Conservation (phyloP, 2,329 filamentous ascomycete genomes). For the Fusarium pseudograminearum region DNA sequence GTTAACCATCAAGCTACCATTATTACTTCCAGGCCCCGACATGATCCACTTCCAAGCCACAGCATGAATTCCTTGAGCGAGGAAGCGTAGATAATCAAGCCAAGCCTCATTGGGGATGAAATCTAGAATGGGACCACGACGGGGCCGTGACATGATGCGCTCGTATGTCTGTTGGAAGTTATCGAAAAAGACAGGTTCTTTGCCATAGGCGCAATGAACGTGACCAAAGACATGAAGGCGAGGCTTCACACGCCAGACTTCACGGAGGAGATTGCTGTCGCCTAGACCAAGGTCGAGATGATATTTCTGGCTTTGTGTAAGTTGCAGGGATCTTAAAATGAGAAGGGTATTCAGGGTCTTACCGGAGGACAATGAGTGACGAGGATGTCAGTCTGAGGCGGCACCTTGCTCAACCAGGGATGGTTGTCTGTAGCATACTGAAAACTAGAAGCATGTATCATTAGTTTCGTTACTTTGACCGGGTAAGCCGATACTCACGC, state of each 20-base stretch:
- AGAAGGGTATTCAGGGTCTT: constrained; percentile 36
- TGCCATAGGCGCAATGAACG: constrained; percentile 80
- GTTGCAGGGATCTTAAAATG: not conserved
- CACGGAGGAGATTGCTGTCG: constrained; percentile 76
- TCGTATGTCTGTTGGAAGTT: constrained; percentile 79
- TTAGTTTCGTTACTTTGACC: constrained; percentile 7
- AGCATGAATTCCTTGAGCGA: constrained; percentile 60
- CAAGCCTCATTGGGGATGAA: constrained; percentile 60
- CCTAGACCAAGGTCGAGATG: constrained; percentile 79
- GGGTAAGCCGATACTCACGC: constrained; percentile 57
- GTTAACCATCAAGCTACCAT: constrained; percentile 67
- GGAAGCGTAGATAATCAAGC: constrained; percentile 59
- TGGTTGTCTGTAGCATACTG: constrained; percentile 76
- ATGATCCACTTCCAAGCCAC: constrained; percentile 69
- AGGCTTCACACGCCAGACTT: constrained; percentile 80
- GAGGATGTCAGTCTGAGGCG: constrained; percentile 79
- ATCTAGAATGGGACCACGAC: constrained; percentile 59
- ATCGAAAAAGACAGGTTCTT: constrained; percentile 79
- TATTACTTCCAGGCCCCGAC: constrained; percentile 63
- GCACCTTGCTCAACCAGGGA: constrained; percentile 79
- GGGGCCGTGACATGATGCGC: constrained; percentile 63
- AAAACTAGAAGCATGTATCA: constrained; percentile 62
- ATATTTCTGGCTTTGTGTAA: constrained; percentile 60
- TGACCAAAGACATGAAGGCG: constrained; percentile 87
- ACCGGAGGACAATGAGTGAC: constrained; percentile 84